Evolutionary conservation across 257 asterid genomes (phyloP).

Genomic region (Petrea volubilis): DNA sequence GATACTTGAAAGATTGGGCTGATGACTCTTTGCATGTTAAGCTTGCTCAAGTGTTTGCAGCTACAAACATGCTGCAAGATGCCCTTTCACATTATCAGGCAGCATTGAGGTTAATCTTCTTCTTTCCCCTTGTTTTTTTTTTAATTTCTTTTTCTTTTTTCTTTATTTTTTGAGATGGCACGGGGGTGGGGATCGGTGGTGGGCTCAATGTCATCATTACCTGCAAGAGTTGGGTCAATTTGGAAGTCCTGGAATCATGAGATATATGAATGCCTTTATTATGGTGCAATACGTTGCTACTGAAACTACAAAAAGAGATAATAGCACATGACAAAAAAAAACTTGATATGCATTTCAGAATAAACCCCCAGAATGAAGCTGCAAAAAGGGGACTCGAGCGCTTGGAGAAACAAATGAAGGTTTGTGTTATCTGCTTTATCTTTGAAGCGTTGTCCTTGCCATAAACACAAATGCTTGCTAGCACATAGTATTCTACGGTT

Average conservation of each 20-base stretch:
- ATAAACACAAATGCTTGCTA: background rate
- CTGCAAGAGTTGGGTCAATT: no score
- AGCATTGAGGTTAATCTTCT: conserved; percentile 69
- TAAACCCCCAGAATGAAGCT: conserved; percentile 83
- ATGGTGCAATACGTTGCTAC: background rate
- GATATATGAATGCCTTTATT: no score
- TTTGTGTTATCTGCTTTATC: conserved; percentile 28
- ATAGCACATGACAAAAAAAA: background rate
- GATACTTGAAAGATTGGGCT: conserved; percentile 92
- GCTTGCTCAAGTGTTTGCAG: conserved; percentile 96
- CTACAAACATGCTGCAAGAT: conserved; percentile 91
- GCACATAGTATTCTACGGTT: background rate
- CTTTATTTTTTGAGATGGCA: background rate
- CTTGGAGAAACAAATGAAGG: conserved; percentile 98
- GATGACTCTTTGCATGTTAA: conserved; percentile 93
- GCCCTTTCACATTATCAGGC: conserved; percentile 92
- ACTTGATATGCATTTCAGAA: conserved; percentile 47
- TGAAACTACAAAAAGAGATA: background rate
- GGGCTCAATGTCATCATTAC: no score
- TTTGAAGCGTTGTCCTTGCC: background rate
- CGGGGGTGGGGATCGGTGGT: background rate
- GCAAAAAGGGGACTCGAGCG: conserved; percentile 92
- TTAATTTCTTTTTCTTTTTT: no score
- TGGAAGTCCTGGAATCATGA: no score
- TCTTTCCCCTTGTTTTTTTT: background rate